A percentile compares a stretch with the other conserved stretches of the same genome.
These are phyloP conservation scores for Xylaria polymorpha DNA, from an alignment of 2,329 filamentous ascomycete genomes.

Conservation along the genomic window DNA sequence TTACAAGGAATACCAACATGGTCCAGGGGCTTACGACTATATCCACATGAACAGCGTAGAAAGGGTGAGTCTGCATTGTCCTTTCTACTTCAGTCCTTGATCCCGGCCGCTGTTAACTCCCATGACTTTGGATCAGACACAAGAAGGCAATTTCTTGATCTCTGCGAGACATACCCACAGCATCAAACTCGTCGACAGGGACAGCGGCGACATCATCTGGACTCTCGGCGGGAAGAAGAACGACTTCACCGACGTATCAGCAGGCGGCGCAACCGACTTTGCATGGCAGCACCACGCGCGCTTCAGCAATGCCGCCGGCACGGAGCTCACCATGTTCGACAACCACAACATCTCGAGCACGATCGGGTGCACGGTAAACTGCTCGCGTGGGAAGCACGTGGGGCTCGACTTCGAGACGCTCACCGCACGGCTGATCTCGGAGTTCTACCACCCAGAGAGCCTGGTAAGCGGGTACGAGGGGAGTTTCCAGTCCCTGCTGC, in stretches of 20 bases:
- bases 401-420: constrained; percentile 34
- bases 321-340: constrained; percentile 44
- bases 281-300: constrained; percentile 42
- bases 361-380: constrained; percentile 55
- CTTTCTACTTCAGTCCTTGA: too few relatives aligned
- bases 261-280: constrained; percentile 33
- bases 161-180: constrained; percentile 35
- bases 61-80: constrained; percentile 25
- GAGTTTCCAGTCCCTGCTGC: constrained; percentile 25
- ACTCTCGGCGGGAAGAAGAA: constrained; percentile 40
- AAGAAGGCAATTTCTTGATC: constrained; percentile 41
- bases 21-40: constrained; percentile 30
- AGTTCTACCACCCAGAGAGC: constrained; percentile 36
- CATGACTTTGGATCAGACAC: constrained; percentile 16
- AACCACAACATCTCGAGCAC: constrained; percentile 63
- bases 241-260: constrained; percentile 37
- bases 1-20: constrained; percentile 24
- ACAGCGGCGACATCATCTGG: constrained; percentile 33
- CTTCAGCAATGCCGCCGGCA: constrained; percentile 20
- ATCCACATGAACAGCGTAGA: constrained; percentile 41
- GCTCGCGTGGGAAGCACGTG: constrained; percentile 35
- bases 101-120: neutral
- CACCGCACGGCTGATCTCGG: constrained; percentile 33
- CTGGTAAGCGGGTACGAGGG: constrained; percentile 35
- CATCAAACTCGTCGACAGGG: constrained; percentile 32